A percentile compares a stretch with the other conserved stretches of the same genome.
phyloP scores from a whole-genome alignment of 1,139 yeast species.

The Saccharomyces pastorianus region DNA sequence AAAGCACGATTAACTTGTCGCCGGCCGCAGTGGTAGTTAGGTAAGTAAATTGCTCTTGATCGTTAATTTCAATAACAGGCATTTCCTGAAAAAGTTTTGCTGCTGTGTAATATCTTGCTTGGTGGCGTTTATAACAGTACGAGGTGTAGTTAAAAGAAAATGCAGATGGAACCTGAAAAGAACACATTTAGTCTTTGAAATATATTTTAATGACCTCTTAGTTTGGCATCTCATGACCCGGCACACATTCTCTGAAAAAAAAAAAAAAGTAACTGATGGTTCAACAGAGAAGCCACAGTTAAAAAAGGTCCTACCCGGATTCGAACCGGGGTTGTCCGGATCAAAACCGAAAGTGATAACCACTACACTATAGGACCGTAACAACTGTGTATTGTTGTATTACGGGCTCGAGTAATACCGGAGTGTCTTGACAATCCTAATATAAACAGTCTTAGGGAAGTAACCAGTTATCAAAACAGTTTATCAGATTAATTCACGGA shows the following conservation, averaged over 20 bases:
- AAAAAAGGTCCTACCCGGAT: slow-evolving; percentile 78
- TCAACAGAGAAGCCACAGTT: not conserved
- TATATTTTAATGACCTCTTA: not conserved
- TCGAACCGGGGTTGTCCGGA: slow-evolving; percentile 93
- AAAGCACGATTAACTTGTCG: slow-evolving; percentile 63
- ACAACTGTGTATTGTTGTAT: not conserved
- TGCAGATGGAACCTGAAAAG: not conserved
- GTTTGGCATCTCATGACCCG: not conserved
- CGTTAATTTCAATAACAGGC: slow-evolving; percentile 69
- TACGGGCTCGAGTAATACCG: not conserved
- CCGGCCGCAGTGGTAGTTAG: slow-evolving; percentile 59
- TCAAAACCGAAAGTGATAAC: slow-evolving; percentile 62
- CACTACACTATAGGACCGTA: slow-evolving; percentile 46
- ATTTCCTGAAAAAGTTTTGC: slow-evolving; percentile 31
- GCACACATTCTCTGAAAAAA: not conserved
- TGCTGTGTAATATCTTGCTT: not conserved
- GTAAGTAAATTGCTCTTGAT: slow-evolving; percentile 79
- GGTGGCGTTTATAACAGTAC: not conserved
- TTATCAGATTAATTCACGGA: no score
- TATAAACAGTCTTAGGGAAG: no score
- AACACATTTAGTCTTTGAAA: not conserved
- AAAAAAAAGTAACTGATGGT: not conserved
- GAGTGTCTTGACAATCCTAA: no score
- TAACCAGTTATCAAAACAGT: no score
- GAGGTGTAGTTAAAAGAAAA: not conserved